A percentile compares a stretch with the other conserved stretches of the same genome.
phyloP scores from a whole-genome alignment of 352 stramenopile genomes.

The Globisporangium parvum region DNA sequence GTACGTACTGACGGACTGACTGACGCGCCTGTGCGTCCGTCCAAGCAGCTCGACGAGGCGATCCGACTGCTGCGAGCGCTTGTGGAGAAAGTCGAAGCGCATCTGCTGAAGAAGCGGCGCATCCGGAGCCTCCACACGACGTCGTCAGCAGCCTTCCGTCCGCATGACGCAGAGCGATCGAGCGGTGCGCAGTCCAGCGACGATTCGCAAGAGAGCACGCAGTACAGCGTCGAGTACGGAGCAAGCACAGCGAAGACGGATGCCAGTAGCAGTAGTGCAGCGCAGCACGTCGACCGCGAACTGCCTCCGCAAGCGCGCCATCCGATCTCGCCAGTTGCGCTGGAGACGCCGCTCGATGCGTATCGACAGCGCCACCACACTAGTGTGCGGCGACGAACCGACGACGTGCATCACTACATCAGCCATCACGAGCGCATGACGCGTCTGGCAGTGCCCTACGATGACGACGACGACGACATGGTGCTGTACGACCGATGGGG shows the following conservation, averaged over 20 bases:
- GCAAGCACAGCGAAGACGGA: no score
- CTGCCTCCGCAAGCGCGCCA: no score
- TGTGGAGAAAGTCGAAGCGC: constrained; percentile 40
- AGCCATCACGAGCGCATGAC: neutral
- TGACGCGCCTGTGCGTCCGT: no score
- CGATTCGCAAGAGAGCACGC: no score
- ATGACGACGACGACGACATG: constrained; percentile 6
- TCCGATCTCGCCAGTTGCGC: neutral
- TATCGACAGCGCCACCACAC: constrained; percentile 3
- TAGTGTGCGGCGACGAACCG: neutral
- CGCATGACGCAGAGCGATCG: no score
- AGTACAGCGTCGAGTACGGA: no score
- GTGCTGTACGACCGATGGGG: constrained; percentile 14
- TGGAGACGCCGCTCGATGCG: constrained; percentile 7
- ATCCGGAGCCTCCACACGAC: constrained; percentile 7
- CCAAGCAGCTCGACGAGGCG: constrained; percentile 34
- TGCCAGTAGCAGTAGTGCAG: no score
- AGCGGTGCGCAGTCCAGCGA: no score
- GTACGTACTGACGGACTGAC: neutral
- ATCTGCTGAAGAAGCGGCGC: constrained; percentile 43
- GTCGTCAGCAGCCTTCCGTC: neutral
- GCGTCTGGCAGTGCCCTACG: neutral
- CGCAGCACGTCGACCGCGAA: no score
- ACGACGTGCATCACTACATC: neutral
- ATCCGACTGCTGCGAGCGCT: constrained; percentile 32